A percentile compares a stretch with the other conserved stretches of the same genome.
Conservation (phyloP, 345 rosid genomes). For the Ceriops decandra region DNA sequence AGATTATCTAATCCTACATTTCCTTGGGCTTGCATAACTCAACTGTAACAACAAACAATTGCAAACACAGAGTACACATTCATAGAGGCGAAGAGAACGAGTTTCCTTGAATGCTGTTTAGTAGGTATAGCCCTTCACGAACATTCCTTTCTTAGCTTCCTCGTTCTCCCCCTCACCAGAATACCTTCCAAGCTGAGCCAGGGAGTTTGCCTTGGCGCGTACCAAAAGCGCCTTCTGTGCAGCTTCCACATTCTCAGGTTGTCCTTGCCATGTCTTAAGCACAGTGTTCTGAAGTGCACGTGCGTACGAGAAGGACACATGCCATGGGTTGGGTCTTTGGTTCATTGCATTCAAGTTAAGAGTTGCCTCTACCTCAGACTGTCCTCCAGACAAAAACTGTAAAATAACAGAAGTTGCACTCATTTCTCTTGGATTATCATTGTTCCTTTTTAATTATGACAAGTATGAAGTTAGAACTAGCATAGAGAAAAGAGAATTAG, state of each 20-base stretch:
- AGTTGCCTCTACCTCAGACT: conserved; percentile 92
- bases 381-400: conserved; percentile 98
- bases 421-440: neutral
- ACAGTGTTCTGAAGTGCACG: conserved; percentile 94
- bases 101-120: conserved; percentile 23
- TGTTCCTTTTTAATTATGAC: too few species aligned
- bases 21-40: conserved; percentile 10
- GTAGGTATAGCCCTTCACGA: conserved; percentile 93
- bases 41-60: neutral
- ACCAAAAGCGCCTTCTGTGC: conserved; percentile 84
- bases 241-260: conserved; percentile 68
- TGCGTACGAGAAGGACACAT: conserved; percentile 95
- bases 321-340: conserved; percentile 99
- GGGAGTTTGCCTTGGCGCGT: conserved; percentile 92
- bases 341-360: conserved; percentile 93
- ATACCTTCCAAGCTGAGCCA: conserved; percentile 93
- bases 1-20: conserved; percentile 11
- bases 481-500: conserved; percentile 3
- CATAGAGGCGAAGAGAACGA: neutral
- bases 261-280: conserved; percentile 96
- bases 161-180: conserved; percentile 80
- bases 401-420: conserved; percentile 2
- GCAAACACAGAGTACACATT: neutral
- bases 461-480: neutral
- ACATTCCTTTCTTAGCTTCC: conserved; percentile 95